A percentile compares a stretch with the other conserved stretches of the same genome.
phyloP scores from a whole-genome alignment of 139 green algal genomes.

The Haematococcus lacustris region DNA sequence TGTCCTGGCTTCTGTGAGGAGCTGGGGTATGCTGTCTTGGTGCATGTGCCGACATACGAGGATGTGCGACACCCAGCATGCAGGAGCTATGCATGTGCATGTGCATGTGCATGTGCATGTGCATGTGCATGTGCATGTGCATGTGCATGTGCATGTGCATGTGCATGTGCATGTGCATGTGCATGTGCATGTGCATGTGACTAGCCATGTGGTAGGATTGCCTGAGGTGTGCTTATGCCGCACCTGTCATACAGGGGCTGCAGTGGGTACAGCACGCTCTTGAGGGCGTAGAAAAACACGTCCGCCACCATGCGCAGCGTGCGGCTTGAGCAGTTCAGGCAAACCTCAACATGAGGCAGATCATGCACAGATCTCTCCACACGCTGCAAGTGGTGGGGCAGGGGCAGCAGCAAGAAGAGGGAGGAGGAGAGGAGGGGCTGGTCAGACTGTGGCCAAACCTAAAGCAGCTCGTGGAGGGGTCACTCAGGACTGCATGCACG shows the following conservation, averaged over 20 bases:
- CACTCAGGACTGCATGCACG: neutral
- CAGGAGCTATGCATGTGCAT: constrained; percentile 1
- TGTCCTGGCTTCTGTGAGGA: too few species aligned
- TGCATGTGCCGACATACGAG: too few species aligned
- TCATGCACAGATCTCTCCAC: constrained; percentile 60
- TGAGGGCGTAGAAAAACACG: constrained; percentile 74
- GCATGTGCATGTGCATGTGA: neutral
- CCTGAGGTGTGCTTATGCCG: too few species aligned
- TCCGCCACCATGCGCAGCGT: constrained; percentile 54
- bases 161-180: neutral
- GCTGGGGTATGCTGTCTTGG: too few species aligned
- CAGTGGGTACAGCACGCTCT: constrained; percentile 82
- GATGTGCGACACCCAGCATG: too few species aligned
- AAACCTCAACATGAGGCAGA: constrained; percentile 72
- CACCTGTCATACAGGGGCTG: constrained; percentile 76
- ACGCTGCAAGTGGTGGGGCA: constrained; percentile 12
- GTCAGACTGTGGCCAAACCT: neutral
- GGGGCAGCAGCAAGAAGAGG: too few species aligned
- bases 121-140: neutral
- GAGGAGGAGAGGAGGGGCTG: neutral
- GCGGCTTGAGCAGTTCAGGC: constrained; percentile 78
- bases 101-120: neutral
- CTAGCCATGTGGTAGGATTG: too few species aligned
- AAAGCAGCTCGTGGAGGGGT: neutral
- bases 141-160: neutral